phyloP scores from a whole-genome alignment of 2,329 filamentous ascomycete genomes.

The Kalmusia sp. region DNA sequence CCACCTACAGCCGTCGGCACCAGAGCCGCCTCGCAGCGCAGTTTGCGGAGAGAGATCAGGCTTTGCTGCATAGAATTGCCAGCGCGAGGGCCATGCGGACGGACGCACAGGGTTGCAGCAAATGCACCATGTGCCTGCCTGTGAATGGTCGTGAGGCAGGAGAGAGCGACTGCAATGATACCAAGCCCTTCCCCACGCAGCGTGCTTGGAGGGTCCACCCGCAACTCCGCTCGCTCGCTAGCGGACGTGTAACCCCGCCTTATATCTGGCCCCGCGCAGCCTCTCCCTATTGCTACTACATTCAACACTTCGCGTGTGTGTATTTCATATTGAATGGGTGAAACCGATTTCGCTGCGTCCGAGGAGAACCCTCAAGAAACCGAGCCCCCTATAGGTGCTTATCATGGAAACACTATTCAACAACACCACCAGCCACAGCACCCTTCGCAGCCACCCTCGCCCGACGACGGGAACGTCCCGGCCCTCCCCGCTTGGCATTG shows the following conservation, averaged over 20 bases:
- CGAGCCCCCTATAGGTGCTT: slow-evolving; percentile 52
- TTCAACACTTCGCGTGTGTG: slow-evolving; percentile 39
- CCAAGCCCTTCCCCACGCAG: slow-evolving; percentile 20
- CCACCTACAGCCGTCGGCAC: neutral
- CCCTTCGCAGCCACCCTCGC: slow-evolving; percentile 25
- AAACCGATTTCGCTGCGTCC: slow-evolving; percentile 48
- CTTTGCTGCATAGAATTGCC: neutral
- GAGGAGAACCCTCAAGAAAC: slow-evolving; percentile 49
- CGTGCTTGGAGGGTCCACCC: slow-evolving; percentile 33
- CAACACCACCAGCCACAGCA: slow-evolving; percentile 27
- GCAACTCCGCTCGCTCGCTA: slow-evolving; percentile 20
- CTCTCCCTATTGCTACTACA: slow-evolving; percentile 27
- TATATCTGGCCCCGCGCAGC: slow-evolving; percentile 42
- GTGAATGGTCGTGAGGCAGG: slow-evolving; percentile 22
- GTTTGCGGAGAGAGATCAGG: neutral
- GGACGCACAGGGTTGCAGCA: slow-evolving; percentile 3
- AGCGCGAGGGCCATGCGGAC: neutral
- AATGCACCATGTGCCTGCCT: slow-evolving; percentile 1
- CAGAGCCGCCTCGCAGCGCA: slow-evolving; percentile 1
- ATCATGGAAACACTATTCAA: slow-evolving; percentile 38
- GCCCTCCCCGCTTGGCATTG: slow-evolving; percentile 44
- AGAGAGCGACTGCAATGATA: slow-evolving; percentile 18
- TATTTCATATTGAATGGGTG: slow-evolving; percentile 51
- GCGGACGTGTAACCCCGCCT: slow-evolving; percentile 39
- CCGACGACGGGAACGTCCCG: slow-evolving; percentile 23